Evolutionary conservation across 2,329 filamentous ascomycete species (phyloP).

Genomic region (Xylariaceae sp.): DNA sequence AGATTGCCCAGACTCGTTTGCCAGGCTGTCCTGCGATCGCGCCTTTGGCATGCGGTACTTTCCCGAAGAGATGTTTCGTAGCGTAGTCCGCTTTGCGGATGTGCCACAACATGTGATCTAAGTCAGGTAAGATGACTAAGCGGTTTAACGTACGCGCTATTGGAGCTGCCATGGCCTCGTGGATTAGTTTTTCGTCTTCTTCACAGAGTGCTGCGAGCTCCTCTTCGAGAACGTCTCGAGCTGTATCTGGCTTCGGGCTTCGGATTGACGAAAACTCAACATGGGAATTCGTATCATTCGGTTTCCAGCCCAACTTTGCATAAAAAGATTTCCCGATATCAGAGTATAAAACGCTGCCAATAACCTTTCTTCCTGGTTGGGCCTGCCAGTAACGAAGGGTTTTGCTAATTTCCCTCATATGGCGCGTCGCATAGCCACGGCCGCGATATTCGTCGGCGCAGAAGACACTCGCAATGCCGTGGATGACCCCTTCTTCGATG

Average conservation of each 20-base stretch:
- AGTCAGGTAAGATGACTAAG: conserved; percentile 10
- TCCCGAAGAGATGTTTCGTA: conserved; percentile 10
- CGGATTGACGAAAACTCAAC: conserved; percentile 7
- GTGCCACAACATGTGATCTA: conserved; percentile 21
- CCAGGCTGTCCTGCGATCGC: conserved; percentile 12
- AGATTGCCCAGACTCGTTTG: conserved; percentile 14
- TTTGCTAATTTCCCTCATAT: not conserved
- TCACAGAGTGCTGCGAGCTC: conserved; percentile 6
- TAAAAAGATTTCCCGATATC: conserved; percentile 18
- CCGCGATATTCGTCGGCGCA: not conserved
- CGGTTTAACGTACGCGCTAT: conserved; percentile 1
- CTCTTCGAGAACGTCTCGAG: not conserved
- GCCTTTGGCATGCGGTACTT: conserved; percentile 8
- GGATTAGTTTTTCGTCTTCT: conserved; percentile 9
- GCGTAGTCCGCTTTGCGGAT: conserved; percentile 19
- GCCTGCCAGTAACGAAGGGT: conserved; percentile 10
- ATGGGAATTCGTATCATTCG: conserved; percentile 11
- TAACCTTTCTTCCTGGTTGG: conserved; percentile 1
- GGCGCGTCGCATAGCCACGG: not conserved
- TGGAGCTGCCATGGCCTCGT: no score
- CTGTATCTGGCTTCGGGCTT: not conserved
- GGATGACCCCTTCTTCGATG: not conserved
- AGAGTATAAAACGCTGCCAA: conserved; percentile 16
- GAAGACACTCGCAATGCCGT: not conserved
- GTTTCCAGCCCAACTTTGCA: conserved; percentile 11